Evolutionary conservation across 257 asterid species (phyloP).

Genomic region (Nicotiana attenuata): DNA sequence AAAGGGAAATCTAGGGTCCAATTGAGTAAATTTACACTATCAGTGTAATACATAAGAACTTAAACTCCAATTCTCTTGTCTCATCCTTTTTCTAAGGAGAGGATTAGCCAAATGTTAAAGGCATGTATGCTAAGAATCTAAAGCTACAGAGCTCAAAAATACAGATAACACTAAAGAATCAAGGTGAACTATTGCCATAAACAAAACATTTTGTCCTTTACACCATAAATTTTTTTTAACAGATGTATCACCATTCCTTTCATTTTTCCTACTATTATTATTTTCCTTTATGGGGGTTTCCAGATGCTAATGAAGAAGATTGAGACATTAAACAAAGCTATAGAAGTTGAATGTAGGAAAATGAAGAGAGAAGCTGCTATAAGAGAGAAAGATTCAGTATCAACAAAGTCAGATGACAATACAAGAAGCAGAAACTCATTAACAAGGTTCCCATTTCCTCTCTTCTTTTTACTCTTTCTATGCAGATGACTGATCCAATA

Average conservation of each 20-base stretch:
- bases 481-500: background rate
- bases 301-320: slow-evolving; percentile 69
- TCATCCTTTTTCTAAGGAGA: too few relatives aligned
- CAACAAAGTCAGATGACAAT: slow-evolving; percentile 36
- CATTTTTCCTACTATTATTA: too few relatives aligned
- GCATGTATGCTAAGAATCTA: too few relatives aligned
- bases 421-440: slow-evolving; percentile 30
- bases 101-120: too few relatives aligned
- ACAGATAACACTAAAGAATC: slow-evolving; percentile 11
- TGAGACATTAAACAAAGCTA: slow-evolving; percentile 55
- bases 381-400: slow-evolving; percentile 44
- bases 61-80: too few relatives aligned
- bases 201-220: background rate
- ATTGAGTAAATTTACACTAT: too few relatives aligned
- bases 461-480: background rate
- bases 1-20: too few relatives aligned
- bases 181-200: slow-evolving; percentile 31
- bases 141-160: too few relatives aligned
- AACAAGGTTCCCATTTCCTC: slow-evolving; percentile 37
- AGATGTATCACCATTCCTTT: background rate
- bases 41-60: too few relatives aligned
- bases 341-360: slow-evolving; percentile 59
- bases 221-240: background rate
- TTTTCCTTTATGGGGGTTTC: background rate
- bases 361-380: slow-evolving; percentile 59